phyloP scores from a whole-genome alignment of 805 yeast species.

The Middelhovenomyces tepae region DNA sequence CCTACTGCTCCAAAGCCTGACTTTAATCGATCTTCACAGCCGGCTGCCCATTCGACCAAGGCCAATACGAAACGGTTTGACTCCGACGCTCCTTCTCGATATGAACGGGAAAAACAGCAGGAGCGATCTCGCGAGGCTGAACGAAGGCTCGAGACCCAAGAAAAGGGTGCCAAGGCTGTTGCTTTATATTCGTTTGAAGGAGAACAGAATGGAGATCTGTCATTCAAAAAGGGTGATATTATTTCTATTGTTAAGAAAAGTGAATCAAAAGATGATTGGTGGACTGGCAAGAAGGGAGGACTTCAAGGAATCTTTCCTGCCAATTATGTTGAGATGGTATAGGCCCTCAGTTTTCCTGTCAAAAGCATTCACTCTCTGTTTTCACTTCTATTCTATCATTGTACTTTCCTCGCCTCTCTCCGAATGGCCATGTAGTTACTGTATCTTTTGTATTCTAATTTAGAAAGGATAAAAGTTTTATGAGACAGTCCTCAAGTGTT shows the following conservation, averaged over 20 bases:
- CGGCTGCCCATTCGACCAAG: not conserved
- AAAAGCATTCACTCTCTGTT: too few relatives aligned
- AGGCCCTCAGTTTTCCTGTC: too few relatives aligned
- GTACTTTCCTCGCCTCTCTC: too few relatives aligned
- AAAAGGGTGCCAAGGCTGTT: constrained; percentile 64
- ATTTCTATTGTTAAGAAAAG: constrained; percentile 80
- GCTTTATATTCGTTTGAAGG: constrained; percentile 87
- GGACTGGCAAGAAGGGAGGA: constrained; percentile 89
- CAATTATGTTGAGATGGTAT: constrained; percentile 79
- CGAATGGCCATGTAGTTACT: too few relatives aligned
- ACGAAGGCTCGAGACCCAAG: constrained; percentile 7
- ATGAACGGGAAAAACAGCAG: constrained; percentile 11
- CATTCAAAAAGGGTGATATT: constrained; percentile 91
- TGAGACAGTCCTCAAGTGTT: too few relatives aligned
- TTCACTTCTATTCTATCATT: too few relatives aligned
- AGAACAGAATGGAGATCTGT: constrained; percentile 86
- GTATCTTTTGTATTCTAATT: too few relatives aligned
- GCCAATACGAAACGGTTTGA: constrained; percentile 2
- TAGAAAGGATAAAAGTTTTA: too few relatives aligned
- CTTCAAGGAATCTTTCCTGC: constrained; percentile 94
- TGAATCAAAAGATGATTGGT: constrained; percentile 92
- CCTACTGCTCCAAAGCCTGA: constrained; percentile 37
- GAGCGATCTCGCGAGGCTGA: constrained; percentile 2
- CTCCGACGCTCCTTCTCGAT: constrained; percentile 10
- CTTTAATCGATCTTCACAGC: constrained; percentile 18